These are phyloP conservation scores for Pterocarpus macrocarpus DNA, from an alignment of 306 rosid species.

Conservation along the genomic window DNA sequence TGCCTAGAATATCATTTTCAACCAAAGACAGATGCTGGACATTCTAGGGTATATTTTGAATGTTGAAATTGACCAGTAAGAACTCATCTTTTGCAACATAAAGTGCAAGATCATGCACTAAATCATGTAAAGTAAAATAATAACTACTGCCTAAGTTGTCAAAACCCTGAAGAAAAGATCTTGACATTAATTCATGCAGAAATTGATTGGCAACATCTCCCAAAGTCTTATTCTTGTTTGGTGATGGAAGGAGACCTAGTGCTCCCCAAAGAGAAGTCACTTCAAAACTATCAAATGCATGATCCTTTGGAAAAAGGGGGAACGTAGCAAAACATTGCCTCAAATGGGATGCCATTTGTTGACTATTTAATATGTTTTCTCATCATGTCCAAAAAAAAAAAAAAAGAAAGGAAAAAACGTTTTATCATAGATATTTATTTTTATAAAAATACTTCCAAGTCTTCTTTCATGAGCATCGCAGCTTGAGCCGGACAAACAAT, in stretches of 20 bases:
- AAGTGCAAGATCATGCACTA: conserved; percentile 21
- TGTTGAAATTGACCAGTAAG: neutral
- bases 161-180: conserved; percentile 37
- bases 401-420: too few species aligned
- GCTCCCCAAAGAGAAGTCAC: conserved; percentile 39
- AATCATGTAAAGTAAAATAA: conserved; percentile 6
- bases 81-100: neutral
- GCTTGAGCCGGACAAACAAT: too few species aligned
- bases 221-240: conserved; percentile 1
- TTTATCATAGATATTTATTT: too few species aligned
- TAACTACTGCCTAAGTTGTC: neutral
- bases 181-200: conserved; percentile 2
- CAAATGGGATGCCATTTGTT: conserved; percentile 27
- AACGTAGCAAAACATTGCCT: conserved; percentile 29
- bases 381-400: too few species aligned
- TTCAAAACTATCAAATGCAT: neutral
- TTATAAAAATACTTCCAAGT: too few species aligned
- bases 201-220: conserved; percentile 11
- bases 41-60: too few species aligned
- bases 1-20: neutral
- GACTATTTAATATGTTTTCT: conserved; percentile 33
- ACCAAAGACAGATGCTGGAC: conserved; percentile 18
- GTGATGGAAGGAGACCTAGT: conserved; percentile 29
- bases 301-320: conserved; percentile 18
- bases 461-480: too few species aligned